These are phyloP conservation scores for Calonectria pteridis DNA, from an alignment of 2,329 filamentous ascomycete species.

Conservation along the genomic window DNA sequence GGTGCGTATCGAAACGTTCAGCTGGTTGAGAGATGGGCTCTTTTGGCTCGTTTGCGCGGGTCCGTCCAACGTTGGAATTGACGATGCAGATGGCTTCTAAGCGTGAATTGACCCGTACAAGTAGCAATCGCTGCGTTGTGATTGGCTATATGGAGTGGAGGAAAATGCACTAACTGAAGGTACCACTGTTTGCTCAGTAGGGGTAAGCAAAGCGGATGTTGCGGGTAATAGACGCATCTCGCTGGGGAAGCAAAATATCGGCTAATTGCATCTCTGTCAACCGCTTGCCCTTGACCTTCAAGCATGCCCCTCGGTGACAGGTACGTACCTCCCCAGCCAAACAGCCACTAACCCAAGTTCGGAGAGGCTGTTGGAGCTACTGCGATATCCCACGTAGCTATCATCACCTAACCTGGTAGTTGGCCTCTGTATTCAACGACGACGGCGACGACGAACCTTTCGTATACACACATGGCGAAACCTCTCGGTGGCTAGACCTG, in stretches of 20 bases:
- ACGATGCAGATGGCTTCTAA: conserved; percentile 37
- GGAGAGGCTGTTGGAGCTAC: conserved; percentile 10
- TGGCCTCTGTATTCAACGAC: neutral
- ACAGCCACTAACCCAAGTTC: neutral
- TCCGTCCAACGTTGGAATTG: conserved; percentile 39
- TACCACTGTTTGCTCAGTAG: conserved; percentile 12
- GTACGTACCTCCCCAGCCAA: neutral
- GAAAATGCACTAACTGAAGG: conserved; percentile 8
- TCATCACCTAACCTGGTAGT: conserved; percentile 12
- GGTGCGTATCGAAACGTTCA: conserved; percentile 42
- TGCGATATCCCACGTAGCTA: conserved; percentile 11
- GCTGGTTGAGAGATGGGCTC: conserved; percentile 36
- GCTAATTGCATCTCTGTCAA: conserved; percentile 12
- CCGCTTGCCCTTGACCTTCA: neutral
- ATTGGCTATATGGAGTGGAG: conserved; percentile 36
- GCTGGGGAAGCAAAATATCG: neutral
- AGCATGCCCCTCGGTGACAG: neutral
- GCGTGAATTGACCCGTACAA: conserved; percentile 44
- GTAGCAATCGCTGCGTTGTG: conserved; percentile 39
- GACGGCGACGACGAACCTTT: neutral
- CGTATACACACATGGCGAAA: conserved; percentile 5
- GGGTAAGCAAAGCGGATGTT: neutral
- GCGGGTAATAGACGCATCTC: neutral
- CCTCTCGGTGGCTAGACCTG: neutral
- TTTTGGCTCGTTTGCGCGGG: conserved; percentile 39